Conservation (phyloP, 257 asterid species). For the Coffea canephora region DNA sequence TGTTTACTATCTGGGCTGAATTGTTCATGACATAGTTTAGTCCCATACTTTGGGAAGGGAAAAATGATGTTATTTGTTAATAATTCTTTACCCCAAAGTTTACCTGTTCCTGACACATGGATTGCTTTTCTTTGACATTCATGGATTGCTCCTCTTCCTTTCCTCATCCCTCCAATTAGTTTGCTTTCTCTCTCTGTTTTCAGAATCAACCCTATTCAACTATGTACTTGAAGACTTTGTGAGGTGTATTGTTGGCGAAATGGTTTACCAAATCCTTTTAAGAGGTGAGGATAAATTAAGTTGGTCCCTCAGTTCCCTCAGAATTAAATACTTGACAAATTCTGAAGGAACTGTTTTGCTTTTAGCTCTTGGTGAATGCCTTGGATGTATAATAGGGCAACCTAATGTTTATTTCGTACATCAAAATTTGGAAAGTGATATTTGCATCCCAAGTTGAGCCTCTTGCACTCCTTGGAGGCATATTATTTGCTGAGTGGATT, state of each 20-base stretch:
- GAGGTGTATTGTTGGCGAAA: neutral
- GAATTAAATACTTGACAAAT: neutral
- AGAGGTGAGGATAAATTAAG: neutral
- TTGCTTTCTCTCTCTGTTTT: neutral
- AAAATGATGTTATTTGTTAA: neutral
- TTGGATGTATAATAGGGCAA: neutral
- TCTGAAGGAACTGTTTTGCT: neutral
- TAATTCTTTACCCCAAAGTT: neutral
- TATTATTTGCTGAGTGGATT: too few relatives aligned
- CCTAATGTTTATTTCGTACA: neutral
- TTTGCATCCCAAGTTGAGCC: too few relatives aligned
- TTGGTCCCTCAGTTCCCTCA: neutral
- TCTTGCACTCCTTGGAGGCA: too few relatives aligned
- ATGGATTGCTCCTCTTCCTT: neutral
- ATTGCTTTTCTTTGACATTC: neutral
- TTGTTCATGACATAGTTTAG: too few relatives aligned
- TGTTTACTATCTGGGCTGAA: neutral
- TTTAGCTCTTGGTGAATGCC: slow-evolving; percentile 1
- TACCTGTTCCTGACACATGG: neutral
- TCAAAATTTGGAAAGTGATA: too few relatives aligned
- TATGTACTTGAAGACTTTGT: neutral
- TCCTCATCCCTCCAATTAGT: neutral
- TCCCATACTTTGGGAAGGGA: neutral
- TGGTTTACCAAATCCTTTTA: neutral
- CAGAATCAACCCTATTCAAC: neutral